A percentile compares a stretch with the other conserved stretches of the same genome.
phyloP scores from a whole-genome alignment of 2,329 filamentous ascomycete genomes.

The Colletotrichum nymphaeae region DNA sequence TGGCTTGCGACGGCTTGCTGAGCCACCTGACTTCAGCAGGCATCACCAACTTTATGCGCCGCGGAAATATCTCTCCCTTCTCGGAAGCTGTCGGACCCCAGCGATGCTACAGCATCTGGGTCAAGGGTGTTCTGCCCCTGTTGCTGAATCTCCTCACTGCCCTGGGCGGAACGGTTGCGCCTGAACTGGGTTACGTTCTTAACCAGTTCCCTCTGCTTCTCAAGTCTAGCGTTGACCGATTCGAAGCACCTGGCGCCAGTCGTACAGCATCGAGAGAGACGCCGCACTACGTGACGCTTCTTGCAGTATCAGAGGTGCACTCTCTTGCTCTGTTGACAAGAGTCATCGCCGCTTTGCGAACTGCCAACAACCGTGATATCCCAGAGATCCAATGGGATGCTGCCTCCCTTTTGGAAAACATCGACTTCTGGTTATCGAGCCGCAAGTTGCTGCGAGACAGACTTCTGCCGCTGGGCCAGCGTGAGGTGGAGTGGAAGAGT shows the following conservation, averaged over 20 bases:
- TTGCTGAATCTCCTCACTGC: conserved; percentile 88
- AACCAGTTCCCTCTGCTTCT: conserved; percentile 90
- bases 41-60: conserved; percentile 81
- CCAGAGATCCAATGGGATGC: conserved; percentile 81
- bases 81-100: conserved; percentile 75
- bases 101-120: conserved; percentile 91
- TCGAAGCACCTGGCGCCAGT: conserved; percentile 71
- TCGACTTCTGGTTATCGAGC: conserved; percentile 83
- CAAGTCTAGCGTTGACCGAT: conserved; percentile 74
- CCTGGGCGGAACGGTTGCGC: conserved; percentile 83
- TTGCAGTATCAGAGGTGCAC: conserved; percentile 81
- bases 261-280: conserved; percentile 61
- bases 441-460: conserved; percentile 77
- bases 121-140: conserved; percentile 85
- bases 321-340: conserved; percentile 80
- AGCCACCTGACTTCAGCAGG: conserved; percentile 83
- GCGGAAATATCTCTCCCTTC: conserved; percentile 79
- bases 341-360: conserved; percentile 76
- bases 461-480: conserved; percentile 77
- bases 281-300: conserved; percentile 76
- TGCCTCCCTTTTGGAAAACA: conserved; percentile 78
- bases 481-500: conserved; percentile 74
- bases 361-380: conserved; percentile 77
- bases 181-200: conserved; percentile 87
- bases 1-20: conserved; percentile 88